These are phyloP conservation scores for Phaeosphaeria sp. DNA, from an alignment of 2,329 filamentous ascomycete species.

Conservation along the genomic window DNA sequence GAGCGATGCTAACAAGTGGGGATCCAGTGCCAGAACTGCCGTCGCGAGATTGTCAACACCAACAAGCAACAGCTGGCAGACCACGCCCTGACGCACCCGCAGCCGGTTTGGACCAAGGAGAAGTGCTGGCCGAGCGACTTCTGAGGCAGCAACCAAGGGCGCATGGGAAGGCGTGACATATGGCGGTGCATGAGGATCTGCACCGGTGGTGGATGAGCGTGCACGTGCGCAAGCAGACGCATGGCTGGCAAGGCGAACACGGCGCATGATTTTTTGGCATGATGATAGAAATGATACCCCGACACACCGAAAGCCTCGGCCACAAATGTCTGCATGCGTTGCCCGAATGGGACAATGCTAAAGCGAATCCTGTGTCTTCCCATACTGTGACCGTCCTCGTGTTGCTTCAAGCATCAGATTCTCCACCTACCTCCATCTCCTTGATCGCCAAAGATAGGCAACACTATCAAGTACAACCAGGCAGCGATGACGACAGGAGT, in stretches of 20 bases:
- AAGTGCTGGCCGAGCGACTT: conserved; percentile 64
- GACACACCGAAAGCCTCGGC: neutral
- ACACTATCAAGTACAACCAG: neutral
- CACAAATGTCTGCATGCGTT: too few species aligned
- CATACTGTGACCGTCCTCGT: too few species aligned
- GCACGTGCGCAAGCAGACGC: too few species aligned
- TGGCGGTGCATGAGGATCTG: too few species aligned
- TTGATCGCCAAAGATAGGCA: neutral
- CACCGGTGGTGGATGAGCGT: too few species aligned
- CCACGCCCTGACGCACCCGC: conserved; percentile 60
- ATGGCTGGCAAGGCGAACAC: neutral
- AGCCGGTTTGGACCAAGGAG: conserved; percentile 61
- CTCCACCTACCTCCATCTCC: neutral
- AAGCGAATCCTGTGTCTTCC: too few species aligned
- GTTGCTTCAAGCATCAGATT: too few species aligned
- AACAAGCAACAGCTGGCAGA: conserved; percentile 60
- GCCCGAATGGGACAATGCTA: too few species aligned
- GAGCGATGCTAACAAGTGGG: conserved; percentile 10
- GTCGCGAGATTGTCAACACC: conserved; percentile 60
- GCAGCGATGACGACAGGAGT: neutral
- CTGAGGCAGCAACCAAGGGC: neutral
- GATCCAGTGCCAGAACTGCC: conserved; percentile 58
- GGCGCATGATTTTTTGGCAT: neutral
- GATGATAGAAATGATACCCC: neutral
- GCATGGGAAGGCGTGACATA: too few species aligned